Conservation (phyloP, 768 basidiomycete species). For the Lactifluus piperatus region DNA sequence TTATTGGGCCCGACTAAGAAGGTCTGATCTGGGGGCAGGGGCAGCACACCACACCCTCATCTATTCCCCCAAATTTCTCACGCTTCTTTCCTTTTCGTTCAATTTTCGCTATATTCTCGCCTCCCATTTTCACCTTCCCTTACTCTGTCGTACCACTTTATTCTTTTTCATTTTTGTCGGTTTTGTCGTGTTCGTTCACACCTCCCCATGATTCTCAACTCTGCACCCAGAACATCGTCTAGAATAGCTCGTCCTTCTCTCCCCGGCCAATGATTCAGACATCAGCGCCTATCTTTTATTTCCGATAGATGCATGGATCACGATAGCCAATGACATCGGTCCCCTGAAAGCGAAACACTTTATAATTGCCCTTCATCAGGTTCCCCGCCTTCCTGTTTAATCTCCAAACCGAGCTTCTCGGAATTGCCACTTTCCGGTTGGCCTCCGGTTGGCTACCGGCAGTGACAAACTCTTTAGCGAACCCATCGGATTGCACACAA, state of each 20-base stretch:
- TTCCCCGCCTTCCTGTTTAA: neutral
- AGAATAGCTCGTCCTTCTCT: neutral
- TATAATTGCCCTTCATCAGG: too few species aligned
- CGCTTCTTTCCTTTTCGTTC: neutral
- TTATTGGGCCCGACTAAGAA: slow-evolving; percentile 9
- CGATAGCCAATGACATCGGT: slow-evolving; percentile 1
- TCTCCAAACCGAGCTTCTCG: slow-evolving; percentile 5
- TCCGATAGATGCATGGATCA: neutral
- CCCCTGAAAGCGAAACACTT: too few species aligned
- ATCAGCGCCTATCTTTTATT: neutral
- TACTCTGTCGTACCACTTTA: neutral
- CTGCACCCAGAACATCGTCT: neutral
- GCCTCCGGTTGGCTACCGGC: neutral
- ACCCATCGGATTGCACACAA: neutral
- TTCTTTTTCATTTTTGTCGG: neutral
- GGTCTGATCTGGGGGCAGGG: neutral
- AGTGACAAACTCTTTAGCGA: neutral
- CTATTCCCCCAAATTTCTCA: slow-evolving; percentile 20
- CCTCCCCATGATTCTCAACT: too few species aligned
- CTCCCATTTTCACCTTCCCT: neutral
- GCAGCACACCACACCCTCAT: too few species aligned
- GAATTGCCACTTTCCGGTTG: neutral
- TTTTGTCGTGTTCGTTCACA: neutral
- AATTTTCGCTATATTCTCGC: slow-evolving; percentile 6
- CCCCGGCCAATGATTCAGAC: slow-evolving; percentile 8